phyloP scores from a whole-genome alignment of 1,284 basidiomycete genomes.

The Papiliotrema fonsecae region DNA sequence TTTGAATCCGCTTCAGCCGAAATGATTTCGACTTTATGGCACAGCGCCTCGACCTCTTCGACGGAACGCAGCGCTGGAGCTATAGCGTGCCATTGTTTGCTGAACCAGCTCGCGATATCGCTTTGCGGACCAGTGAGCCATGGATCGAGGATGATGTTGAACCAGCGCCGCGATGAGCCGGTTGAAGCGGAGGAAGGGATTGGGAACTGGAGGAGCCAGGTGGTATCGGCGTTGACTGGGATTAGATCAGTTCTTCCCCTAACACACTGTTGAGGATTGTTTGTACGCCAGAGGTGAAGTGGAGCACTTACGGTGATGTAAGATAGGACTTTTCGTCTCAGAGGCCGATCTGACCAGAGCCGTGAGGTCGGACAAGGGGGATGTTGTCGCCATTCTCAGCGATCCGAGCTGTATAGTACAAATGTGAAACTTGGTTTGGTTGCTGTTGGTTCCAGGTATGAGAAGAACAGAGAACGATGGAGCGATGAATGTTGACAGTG shows the following conservation, averaged over 20 bases:
- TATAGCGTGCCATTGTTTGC: slow-evolving; percentile 18
- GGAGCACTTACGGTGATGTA: slow-evolving; percentile 5
- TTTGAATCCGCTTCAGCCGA: neutral
- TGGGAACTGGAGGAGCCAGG: slow-evolving; percentile 18
- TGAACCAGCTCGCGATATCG: slow-evolving; percentile 25
- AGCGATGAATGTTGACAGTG: too few relatives aligned
- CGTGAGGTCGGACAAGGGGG: too few relatives aligned
- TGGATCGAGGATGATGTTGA: slow-evolving; percentile 19
- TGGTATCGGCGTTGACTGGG: slow-evolving; percentile 17
- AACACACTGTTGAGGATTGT: too few relatives aligned
- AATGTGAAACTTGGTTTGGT: too few relatives aligned
- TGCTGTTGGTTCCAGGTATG: too few relatives aligned
- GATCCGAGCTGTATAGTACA: too few relatives aligned
- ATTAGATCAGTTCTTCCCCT: neutral
- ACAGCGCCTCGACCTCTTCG: slow-evolving; percentile 14
- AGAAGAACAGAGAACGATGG: too few relatives aligned
- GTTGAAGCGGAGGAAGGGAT: slow-evolving; percentile 1
- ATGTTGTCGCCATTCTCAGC: too few relatives aligned
- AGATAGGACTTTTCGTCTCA: neutral
- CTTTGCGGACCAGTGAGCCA: slow-evolving; percentile 25
- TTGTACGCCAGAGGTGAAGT: too few relatives aligned
- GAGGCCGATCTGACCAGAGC: too few relatives aligned
- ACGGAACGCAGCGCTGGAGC: slow-evolving; percentile 14
- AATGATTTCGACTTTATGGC: slow-evolving; percentile 8
- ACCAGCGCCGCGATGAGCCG: slow-evolving; percentile 1